Evolutionary conservation across 2,329 filamentous ascomycete genomes (phyloP), one percentile per base, ranked within the genome.

Genomic region (Akanthomyces uredinophilus): DNA sequence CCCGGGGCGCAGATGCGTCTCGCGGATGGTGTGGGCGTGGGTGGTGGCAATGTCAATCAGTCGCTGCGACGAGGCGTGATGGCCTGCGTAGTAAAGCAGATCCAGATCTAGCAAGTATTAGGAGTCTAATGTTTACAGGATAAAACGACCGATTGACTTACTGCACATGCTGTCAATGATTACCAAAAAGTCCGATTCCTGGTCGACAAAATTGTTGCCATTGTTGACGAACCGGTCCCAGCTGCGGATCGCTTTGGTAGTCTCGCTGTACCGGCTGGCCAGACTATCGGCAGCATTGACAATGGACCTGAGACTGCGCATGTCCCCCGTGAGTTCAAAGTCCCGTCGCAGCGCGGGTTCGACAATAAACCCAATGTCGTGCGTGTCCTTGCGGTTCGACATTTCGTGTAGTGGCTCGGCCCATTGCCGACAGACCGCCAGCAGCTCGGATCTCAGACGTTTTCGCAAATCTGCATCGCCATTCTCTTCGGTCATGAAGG

Each of bases 361-460:
- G 5, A 83, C 75, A 29, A 84, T 83, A 65, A 84, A 84, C 0
- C 81, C 80, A 63, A 84, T 75, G 47, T 84, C 81, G 62, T 84
- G 82, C 0, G 81, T 84, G 60, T 83, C 79, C 4, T 73, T 82
- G 35, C 78, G 75, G 63, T 63, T 69, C 10, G 74, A 68, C 70
- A 78, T 78, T 18, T 53, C 64, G 54, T 77, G 73, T 0, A 79
- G 64, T 1, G 75, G 74, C 32, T 67, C 67, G 16, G 73, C 58
- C 75, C 74, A 77, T 18, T 61, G 62, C 20, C 59, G 52, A 56
- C 73, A 70, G 3, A 74, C 57, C 1, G 29, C 37, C 14, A 68
- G 64, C 3, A 73, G 62, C n/a, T 65, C 3, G n/a, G 37, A 59
- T 49, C 2, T 47, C 20, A 63, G 43, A 14, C 35, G 24, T 2